Conservation (phyloP, 192 early-diverging fungal genomes). For the Coemansia sp. region DNA sequence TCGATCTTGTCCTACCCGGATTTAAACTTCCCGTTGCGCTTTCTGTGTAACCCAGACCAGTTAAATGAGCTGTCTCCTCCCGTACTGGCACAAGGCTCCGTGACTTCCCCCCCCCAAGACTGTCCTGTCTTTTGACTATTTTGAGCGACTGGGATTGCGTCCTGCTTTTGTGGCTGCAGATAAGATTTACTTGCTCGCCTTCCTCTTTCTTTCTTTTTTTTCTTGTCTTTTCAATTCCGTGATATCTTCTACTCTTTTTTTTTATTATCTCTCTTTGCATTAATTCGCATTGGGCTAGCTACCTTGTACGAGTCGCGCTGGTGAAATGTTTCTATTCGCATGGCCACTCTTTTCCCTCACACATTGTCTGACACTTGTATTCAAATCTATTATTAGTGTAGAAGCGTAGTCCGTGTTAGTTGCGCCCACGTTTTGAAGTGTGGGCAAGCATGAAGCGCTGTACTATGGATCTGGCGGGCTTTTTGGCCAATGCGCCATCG, state of each 20-base stretch:
- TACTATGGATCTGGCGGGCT: slow-evolving; percentile 40
- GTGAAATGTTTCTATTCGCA: background rate
- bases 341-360: background rate
- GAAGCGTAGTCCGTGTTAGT: slow-evolving; percentile 21
- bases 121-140: background rate
- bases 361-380: background rate
- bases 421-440: slow-evolving; percentile 25
- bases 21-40: background rate
- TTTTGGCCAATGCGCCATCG: slow-evolving; percentile 51
- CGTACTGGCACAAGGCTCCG: background rate
- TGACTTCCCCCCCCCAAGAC: background rate
- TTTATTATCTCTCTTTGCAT: background rate
- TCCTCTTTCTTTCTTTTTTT: background rate
- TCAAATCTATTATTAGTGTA: background rate
- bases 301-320: background rate
- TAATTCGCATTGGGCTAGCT: slow-evolving; percentile 2
- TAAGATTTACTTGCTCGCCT: background rate
- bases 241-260: background rate
- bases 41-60: background rate
- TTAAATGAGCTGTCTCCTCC: background rate
- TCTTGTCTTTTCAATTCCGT: background rate
- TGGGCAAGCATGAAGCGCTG: slow-evolving; percentile 32
- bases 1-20: background rate
- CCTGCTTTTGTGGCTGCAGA: background rate
- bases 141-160: background rate